phyloP scores from a whole-genome alignment of 352 stramenopile genomes.

The Pythium insidiosum region DNA sequence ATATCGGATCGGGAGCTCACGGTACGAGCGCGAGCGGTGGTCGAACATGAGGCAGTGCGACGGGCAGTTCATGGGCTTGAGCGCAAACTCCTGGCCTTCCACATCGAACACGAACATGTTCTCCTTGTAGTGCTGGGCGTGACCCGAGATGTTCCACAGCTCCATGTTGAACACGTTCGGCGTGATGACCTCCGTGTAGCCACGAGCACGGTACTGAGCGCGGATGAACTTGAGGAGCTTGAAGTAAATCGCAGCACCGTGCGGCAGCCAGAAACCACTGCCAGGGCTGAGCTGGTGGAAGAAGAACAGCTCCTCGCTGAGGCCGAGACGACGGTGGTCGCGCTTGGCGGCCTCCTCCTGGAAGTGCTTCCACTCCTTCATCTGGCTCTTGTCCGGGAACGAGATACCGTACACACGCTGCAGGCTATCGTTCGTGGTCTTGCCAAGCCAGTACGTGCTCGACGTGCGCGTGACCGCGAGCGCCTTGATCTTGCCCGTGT shows the following conservation, averaged over 20 bases:
- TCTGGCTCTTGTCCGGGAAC: slow-evolving; percentile 97
- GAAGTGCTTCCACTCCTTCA: slow-evolving; percentile 97
- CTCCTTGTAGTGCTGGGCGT: slow-evolving; percentile 97
- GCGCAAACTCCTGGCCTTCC: slow-evolving; percentile 90
- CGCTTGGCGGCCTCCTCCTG: slow-evolving; percentile 94
- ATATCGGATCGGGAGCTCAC: slow-evolving; percentile 94
- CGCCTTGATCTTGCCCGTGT: slow-evolving; percentile 95
- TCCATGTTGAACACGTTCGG: slow-evolving; percentile 99
- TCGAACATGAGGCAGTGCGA: slow-evolving; percentile 98
- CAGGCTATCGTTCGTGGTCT: slow-evolving; percentile 95
- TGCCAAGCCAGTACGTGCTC: slow-evolving; percentile 95
- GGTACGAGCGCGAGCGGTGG: slow-evolving; percentile 90
- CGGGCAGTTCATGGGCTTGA: slow-evolving; percentile 99
- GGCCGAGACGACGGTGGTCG: slow-evolving; percentile 92
- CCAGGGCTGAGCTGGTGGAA: slow-evolving; percentile 91
- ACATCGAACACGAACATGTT: slow-evolving; percentile 99
- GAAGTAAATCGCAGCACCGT: slow-evolving; percentile 96
- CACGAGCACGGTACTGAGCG: slow-evolving; percentile 56
- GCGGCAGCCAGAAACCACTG: slow-evolving; percentile 94
- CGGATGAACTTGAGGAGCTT: slow-evolving; percentile 97
- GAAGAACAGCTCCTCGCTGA: slow-evolving; percentile 95
- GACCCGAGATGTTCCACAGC: slow-evolving; percentile 95
- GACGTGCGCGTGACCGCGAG: slow-evolving; percentile 93
- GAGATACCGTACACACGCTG: slow-evolving; percentile 97
- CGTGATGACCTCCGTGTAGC: slow-evolving; percentile 93